Conservation (phyloP, 306 rosid species). For the Cicer chorassanicum region DNA sequence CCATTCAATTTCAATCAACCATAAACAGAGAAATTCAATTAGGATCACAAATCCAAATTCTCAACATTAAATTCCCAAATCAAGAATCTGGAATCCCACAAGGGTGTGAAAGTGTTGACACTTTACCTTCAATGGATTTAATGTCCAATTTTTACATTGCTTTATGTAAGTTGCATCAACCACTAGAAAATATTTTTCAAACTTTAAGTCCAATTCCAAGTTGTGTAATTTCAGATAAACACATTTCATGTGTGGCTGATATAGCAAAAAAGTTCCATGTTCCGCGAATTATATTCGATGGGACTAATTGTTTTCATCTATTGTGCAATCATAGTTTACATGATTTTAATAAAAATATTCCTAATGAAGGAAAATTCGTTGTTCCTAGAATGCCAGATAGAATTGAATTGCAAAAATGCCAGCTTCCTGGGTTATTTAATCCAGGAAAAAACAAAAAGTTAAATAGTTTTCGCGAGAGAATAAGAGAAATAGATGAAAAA, state of each 20-base stretch:
- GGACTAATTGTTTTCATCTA: constrained; percentile 36
- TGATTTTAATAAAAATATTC: constrained; percentile 14
- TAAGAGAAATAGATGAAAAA: background rate
- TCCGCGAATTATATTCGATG: constrained; percentile 50
- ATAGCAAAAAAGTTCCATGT: constrained; percentile 42
- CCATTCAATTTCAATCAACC: constrained; percentile 45
- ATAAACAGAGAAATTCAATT: constrained; percentile 46
- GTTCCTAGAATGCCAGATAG: constrained; percentile 44
- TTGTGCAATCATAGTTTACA: constrained; percentile 38
- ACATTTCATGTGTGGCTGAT: constrained; percentile 46
- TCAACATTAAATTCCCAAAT: constrained; percentile 38
- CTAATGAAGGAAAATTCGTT: constrained; percentile 35
- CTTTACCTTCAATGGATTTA: constrained; percentile 55
- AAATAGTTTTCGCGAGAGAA: constrained; percentile 10
- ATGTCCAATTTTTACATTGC: constrained; percentile 51
- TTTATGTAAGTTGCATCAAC: constrained; percentile 46
- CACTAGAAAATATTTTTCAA: constrained; percentile 40
- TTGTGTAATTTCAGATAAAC: constrained; percentile 52
- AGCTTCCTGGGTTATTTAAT: constrained; percentile 32
- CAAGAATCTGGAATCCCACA: constrained; percentile 48
- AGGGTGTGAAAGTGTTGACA: constrained; percentile 56
- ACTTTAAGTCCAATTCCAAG: constrained; percentile 43
- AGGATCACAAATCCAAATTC: constrained; percentile 45
- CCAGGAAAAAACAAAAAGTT: constrained; percentile 9
- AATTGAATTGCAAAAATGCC: constrained; percentile 40